A percentile compares a stretch with the other conserved stretches of the same genome.
Conservation (phyloP, 805 yeast genomes). For the Candida glaebosa region DNA sequence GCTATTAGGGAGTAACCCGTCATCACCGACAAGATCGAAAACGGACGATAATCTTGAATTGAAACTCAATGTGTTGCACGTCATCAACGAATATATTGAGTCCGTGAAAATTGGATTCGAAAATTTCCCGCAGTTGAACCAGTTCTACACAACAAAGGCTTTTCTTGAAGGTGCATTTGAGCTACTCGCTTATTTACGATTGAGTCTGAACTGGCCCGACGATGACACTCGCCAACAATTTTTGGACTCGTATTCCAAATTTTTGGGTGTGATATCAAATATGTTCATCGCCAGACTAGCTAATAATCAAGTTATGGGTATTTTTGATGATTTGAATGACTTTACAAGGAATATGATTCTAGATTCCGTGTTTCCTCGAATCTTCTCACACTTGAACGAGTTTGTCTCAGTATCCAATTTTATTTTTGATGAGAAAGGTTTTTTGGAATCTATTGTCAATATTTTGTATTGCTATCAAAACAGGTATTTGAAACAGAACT, state of each 20-base stretch:
- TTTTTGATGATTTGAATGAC: conserved; percentile 26
- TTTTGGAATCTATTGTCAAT: conserved; percentile 20
- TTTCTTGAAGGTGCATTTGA: conserved; percentile 41
- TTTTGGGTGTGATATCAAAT: conserved; percentile 30
- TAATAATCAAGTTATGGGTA: conserved; percentile 18
- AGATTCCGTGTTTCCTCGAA: conserved; percentile 31
- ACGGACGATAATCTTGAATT: conserved; percentile 17
- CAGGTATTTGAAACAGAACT: conserved; percentile 29
- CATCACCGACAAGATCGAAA: conserved; percentile 20
- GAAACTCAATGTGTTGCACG: conserved; percentile 31
- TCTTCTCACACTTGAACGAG: conserved; percentile 33
- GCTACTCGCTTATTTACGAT: conserved; percentile 29
- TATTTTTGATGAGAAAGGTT: conserved; percentile 31
- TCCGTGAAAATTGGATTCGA: conserved; percentile 28
- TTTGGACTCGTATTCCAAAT: conserved; percentile 19
- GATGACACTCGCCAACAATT: conserved; percentile 11
- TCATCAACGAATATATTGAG: conserved; percentile 31
- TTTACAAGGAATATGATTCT: conserved; percentile 32
- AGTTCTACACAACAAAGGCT: conserved; percentile 23
- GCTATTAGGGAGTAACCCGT: conserved; percentile 31
- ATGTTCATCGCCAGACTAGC: conserved; percentile 31
- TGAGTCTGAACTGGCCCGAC: conserved; percentile 23
- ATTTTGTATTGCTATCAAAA: conserved; percentile 23
- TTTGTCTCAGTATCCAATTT: conserved; percentile 30
- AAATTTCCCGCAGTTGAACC: conserved; percentile 17